Evolutionary conservation across 2,329 filamentous ascomycete genomes (phyloP).

Genomic region (Phaeosphaeria sp.): DNA sequence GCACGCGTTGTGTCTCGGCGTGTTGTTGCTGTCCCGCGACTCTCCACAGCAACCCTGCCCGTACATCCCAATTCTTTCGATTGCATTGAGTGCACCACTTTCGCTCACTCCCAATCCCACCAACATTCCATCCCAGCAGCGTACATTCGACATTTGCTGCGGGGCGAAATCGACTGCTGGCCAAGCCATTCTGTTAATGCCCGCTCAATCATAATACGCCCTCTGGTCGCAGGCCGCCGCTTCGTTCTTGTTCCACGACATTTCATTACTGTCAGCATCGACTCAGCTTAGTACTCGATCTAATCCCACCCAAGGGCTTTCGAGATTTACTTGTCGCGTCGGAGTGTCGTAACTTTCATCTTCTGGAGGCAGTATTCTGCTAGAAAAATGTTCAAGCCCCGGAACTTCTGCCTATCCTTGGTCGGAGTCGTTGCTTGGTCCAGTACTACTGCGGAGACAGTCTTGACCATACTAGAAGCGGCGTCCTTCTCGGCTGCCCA

Average conservation of each 20-base stretch:
- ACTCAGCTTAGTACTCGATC: background rate
- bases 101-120: background rate
- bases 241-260: constrained; percentile 8
- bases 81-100: constrained; percentile 20
- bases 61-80: constrained; percentile 26
- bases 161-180: background rate
- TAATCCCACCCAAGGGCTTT: background rate
- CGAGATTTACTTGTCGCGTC: background rate
- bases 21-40: constrained; percentile 26
- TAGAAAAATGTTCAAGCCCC: constrained; percentile 32
- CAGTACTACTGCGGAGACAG: constrained; percentile 43
- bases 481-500: constrained; percentile 36
- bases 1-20: constrained; percentile 38
- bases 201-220: background rate
- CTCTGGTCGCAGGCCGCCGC: background rate
- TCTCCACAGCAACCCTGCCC: constrained; percentile 34
- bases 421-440: constrained; percentile 43
- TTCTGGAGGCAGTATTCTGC: constrained; percentile 13
- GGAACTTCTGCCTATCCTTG: constrained; percentile 39
- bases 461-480: constrained; percentile 46
- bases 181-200: constrained; percentile 5
- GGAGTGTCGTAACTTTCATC: background rate
- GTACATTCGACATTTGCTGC: background rate
- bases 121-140: background rate
- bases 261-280: background rate